A percentile compares a stretch with the other conserved stretches of the same genome.
phyloP scores from a whole-genome alignment of 73 alveolate species.

The Tetrahymena borealis region DNA sequence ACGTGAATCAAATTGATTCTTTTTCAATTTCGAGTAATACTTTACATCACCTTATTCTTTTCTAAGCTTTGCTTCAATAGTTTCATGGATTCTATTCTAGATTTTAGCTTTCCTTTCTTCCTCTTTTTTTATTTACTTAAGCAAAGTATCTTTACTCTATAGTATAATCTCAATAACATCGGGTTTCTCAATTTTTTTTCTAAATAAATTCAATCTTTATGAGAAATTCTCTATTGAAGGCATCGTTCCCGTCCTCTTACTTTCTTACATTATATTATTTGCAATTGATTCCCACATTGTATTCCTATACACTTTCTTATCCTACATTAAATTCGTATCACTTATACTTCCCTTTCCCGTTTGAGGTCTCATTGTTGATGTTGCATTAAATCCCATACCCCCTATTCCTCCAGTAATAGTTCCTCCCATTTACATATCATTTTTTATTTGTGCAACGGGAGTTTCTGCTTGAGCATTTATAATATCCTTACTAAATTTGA shows the following conservation, averaged over 20 bases:
- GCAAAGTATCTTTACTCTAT: slow-evolving; percentile 20
- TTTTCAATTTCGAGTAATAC: slow-evolving; percentile 29
- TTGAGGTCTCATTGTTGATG: background rate
- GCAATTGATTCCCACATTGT: slow-evolving; percentile 26
- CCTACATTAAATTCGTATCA: background rate
- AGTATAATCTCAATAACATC: slow-evolving; percentile 30
- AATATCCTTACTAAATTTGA: background rate
- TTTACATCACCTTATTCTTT: slow-evolving; percentile 42
- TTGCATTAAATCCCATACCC: background rate
- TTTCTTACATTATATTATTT: slow-evolving; percentile 16
- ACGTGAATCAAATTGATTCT: slow-evolving; percentile 22
- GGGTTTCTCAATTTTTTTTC: slow-evolving; percentile 10
- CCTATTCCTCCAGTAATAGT: slow-evolving; percentile 12
- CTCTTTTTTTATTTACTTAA: slow-evolving; percentile 16
- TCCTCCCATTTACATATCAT: slow-evolving; percentile 12
- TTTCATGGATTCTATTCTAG: slow-evolving; percentile 38
- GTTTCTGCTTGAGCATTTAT: background rate
- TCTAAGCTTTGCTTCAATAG: slow-evolving; percentile 41
- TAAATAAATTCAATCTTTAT: slow-evolving; percentile 26
- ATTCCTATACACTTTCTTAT: background rate
- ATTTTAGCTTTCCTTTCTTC: slow-evolving; percentile 26
- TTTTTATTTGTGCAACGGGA: background rate
- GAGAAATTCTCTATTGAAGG: slow-evolving; percentile 33
- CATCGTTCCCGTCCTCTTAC: slow-evolving; percentile 24
- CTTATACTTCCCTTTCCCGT: slow-evolving; percentile 8